phyloP scores from a whole-genome alignment of 2,329 filamentous ascomycete species.

The Fusarium bulbicola region DNA sequence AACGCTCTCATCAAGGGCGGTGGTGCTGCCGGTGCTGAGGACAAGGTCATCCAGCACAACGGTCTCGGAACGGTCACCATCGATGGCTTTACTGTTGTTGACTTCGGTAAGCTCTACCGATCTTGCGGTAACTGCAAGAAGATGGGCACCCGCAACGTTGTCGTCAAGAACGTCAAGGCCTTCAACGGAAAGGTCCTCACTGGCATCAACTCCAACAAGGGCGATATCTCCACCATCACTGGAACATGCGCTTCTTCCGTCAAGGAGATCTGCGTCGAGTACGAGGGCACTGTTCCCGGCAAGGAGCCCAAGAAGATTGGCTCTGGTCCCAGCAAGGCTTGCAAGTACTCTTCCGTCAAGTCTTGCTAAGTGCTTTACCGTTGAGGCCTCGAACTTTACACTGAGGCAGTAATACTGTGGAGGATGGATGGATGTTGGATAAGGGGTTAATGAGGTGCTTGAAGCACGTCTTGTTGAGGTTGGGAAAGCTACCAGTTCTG shows the following conservation, averaged over 20 bases:
- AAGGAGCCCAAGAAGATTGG: conserved; percentile 39
- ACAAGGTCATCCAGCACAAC: conserved; percentile 42
- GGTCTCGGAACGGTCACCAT: conserved; percentile 39
- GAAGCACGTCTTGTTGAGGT: neutral
- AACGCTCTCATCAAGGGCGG: conserved; percentile 35
- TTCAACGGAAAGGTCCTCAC: conserved; percentile 39
- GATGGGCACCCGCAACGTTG: conserved; percentile 39
- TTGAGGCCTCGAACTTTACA: too few relatives aligned
- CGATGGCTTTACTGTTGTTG: conserved; percentile 36
- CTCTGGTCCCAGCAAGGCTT: conserved; percentile 32
- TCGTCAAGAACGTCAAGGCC: conserved; percentile 38
- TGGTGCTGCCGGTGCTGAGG: conserved; percentile 34
- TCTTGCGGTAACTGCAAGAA: conserved; percentile 41
- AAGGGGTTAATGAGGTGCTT: neutral
- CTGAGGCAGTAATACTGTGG: neutral
- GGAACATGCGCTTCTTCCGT: conserved; percentile 32
- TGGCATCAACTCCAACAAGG: conserved; percentile 42
- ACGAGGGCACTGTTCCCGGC: conserved; percentile 34
- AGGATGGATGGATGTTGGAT: neutral
- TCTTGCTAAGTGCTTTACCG: conserved; percentile 25
- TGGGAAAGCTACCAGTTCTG: neutral
- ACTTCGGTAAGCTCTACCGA: conserved; percentile 41
- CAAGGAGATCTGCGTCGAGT: conserved; percentile 40
- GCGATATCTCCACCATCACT: conserved; percentile 30
- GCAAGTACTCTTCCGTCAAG: conserved; percentile 36